Conservation (phyloP, 1,284 basidiomycete species). For the Cutaneotrichosporon spelunceum region DNA sequence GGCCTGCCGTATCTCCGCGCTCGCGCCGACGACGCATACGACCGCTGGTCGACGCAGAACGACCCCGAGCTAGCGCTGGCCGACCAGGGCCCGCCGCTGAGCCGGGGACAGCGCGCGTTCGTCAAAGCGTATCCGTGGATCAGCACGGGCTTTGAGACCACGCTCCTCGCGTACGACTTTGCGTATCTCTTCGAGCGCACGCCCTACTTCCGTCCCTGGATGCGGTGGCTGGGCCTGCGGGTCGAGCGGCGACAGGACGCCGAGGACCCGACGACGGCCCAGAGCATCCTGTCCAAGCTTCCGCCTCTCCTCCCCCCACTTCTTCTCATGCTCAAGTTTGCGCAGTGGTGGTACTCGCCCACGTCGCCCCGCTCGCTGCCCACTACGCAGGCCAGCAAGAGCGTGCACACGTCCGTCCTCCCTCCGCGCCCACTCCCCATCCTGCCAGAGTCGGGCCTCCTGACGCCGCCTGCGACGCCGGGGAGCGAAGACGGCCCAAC, state of each 20-base stretch:
- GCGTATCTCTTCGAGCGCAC: slow-evolving; percentile 87
- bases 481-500: slow-evolving; percentile 59
- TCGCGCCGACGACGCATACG: slow-evolving; percentile 85
- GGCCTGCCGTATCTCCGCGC: slow-evolving; percentile 84
- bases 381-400: slow-evolving; percentile 60
- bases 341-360: slow-evolving; percentile 99
- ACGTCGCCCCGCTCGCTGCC: slow-evolving; percentile 79
- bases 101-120: slow-evolving; percentile 51
- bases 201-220: slow-evolving; percentile 87
- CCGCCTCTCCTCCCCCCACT: slow-evolving; percentile 68
- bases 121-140: slow-evolving; percentile 75
- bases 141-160: slow-evolving; percentile 72
- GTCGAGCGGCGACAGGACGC: slow-evolving; percentile 32
- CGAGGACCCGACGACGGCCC: slow-evolving; percentile 18
- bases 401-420: slow-evolving; percentile 65
- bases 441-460: slow-evolving; percentile 39
- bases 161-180: slow-evolving; percentile 79
- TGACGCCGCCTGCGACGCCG: slow-evolving; percentile 32
- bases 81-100: slow-evolving; percentile 32
- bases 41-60: slow-evolving; percentile 58
- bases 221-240: slow-evolving; percentile 76
- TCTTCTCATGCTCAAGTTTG: slow-evolving; percentile 94
- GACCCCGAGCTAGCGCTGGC: slow-evolving; percentile 21
- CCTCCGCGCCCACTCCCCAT: slow-evolving; percentile 65
- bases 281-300: slow-evolving; percentile 23